phyloP scores from a whole-genome alignment of 2,329 filamentous ascomycete genomes.

The Blastomyces parvus region DNA sequence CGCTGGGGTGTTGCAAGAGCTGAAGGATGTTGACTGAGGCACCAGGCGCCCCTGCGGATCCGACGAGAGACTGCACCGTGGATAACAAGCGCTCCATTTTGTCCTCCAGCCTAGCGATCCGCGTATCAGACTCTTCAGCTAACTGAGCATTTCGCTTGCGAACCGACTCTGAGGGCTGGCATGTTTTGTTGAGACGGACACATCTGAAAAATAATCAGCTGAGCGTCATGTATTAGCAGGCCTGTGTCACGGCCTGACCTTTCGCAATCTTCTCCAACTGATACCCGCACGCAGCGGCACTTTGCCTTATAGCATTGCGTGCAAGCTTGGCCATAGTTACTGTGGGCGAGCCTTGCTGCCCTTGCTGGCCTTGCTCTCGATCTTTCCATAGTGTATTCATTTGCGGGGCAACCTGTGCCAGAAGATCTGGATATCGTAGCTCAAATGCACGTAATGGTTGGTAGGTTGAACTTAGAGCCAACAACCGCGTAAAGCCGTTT shows the following conservation, averaged over 20 bases:
- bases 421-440: background rate
- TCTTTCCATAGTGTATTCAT: background rate
- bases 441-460: background rate
- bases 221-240: background rate
- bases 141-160: constrained; percentile 24
- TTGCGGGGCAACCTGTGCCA: background rate
- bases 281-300: constrained; percentile 21
- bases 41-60: background rate
- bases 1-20: background rate
- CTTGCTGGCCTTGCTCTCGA: background rate
- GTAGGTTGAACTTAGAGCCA: background rate
- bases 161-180: constrained; percentile 27
- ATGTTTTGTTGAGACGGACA: constrained; percentile 29
- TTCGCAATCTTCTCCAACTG: constrained; percentile 20
- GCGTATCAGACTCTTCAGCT: constrained; percentile 22
- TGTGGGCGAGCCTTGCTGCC: background rate
- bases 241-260: constrained; percentile 14
- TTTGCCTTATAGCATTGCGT: constrained; percentile 26
- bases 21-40: background rate
- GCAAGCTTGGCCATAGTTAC: constrained; percentile 24
- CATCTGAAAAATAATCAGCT: constrained; percentile 22
- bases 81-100: constrained; percentile 20
- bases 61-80: background rate
- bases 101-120: constrained; percentile 30
- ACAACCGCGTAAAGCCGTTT: background rate